Percentiles rank a stretch among this genome's conserved stretches.
Conservation (phyloP, 2,329 filamentous ascomycete species). For the Claviceps spartinae region DNA sequence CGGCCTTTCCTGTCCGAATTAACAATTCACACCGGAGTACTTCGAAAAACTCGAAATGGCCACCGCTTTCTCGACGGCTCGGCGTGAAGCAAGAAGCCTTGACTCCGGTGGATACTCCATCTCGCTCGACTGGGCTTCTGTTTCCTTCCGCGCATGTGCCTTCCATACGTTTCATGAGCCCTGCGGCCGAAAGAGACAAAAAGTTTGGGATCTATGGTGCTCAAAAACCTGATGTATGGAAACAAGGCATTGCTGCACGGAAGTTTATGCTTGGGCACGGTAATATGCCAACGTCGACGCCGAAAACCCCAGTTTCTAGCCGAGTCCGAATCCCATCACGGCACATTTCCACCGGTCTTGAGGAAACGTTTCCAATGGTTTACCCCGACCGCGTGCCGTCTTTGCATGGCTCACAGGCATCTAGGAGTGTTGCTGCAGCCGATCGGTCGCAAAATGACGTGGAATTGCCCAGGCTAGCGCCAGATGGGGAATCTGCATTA, state of each 20-base stretch:
- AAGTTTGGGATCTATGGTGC: constrained; percentile 5
- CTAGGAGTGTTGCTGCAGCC: not conserved
- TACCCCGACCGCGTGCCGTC: not conserved
- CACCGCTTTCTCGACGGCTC: constrained; percentile 12
- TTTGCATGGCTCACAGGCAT: not conserved
- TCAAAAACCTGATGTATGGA: not conserved
- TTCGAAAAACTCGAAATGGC: constrained; percentile 14
- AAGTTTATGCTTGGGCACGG: not conserved
- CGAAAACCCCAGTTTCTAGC: constrained; percentile 10
- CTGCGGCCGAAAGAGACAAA: constrained; percentile 19
- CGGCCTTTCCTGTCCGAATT: not conserved
- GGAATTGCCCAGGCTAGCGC: not conserved
- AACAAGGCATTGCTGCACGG: not conserved
- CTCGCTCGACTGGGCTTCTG: constrained; percentile 31
- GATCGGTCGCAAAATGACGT: not conserved
- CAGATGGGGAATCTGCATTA: not conserved
- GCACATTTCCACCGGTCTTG: not conserved
- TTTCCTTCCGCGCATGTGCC: constrained; percentile 21
- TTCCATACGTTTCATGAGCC: constrained; percentile 16
- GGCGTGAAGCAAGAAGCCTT: constrained; percentile 10
- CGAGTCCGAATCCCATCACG: not conserved
- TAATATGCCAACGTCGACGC: constrained; percentile 11
- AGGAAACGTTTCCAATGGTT: not conserved
- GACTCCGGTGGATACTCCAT: constrained; percentile 27
- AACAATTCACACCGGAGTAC: constrained; percentile 11